A percentile compares a stretch with the other conserved stretches of the same genome.
These are phyloP conservation scores for Jaltomata sinuosa DNA, from an alignment of 257 asterid species.

Conservation along the genomic window DNA sequence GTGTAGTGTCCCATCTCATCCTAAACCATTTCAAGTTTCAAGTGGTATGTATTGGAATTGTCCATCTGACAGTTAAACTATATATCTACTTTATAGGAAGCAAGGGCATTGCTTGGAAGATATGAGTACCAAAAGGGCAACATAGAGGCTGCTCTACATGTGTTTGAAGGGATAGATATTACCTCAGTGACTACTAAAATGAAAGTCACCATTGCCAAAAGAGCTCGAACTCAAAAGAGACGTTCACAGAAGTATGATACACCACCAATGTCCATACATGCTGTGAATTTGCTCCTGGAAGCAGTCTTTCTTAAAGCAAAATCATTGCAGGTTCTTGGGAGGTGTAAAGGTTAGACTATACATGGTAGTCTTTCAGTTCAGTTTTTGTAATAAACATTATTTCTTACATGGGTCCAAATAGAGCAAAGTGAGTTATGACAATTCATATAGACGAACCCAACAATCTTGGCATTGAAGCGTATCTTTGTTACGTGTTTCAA, in stretches of 20 bases:
- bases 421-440: neutral
- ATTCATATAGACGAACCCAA: neutral
- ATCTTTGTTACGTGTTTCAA: neutral
- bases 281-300: constrained; percentile 80
- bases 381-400: neutral
- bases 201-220: constrained; percentile 48
- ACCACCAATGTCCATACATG: constrained; percentile 75
- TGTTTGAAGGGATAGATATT: constrained; percentile 88
- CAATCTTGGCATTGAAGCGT: neutral
- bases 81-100: constrained; percentile 53
- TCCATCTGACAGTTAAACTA: neutral
- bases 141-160: constrained; percentile 82
- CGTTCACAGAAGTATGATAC: constrained; percentile 39
- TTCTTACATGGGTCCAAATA: neutral
- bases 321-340: constrained; percentile 74
- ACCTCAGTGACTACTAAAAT: constrained; percentile 65
- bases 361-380: neutral
- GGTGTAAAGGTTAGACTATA: constrained; percentile 58
- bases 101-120: constrained; percentile 89
- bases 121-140: constrained; percentile 89
- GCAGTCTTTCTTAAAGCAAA: constrained; percentile 77
- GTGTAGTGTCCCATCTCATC: neutral
- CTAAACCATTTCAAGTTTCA: neutral
- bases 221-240: constrained; percentile 47
- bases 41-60: neutral